Evolutionary conservation across 164 flowering plant species (phyloP), one percentile per base, ranked within the genome.

Genomic region (Vitis rupestris): DNA sequence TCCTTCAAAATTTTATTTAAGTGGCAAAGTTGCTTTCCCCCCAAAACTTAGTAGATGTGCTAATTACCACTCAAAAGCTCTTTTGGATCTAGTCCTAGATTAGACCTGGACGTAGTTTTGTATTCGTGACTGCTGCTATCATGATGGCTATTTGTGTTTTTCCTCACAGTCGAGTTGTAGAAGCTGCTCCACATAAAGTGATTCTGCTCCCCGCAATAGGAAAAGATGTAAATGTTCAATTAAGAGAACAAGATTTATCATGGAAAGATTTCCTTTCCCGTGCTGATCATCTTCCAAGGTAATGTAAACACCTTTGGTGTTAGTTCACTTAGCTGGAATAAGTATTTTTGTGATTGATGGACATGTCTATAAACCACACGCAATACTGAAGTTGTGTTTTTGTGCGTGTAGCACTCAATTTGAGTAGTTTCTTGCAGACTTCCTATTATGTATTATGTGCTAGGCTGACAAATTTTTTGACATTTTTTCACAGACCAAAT

Each of bases 161-260:
- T 49, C 67, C 50, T 75, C 74, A 80, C 86, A 96, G 99, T 65
- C 93, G 92, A 71, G 94, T 93, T 27, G 75, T 85, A 29, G 95
- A 91, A 75, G 95, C 97, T 73, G 75, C 76, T 73, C 73, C 91
- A 16, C 51, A 48, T 65, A 87, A 82, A 80, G 92, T 78, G 61
- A 82, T 96, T 64, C 97, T 93, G 66, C 72, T 93, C 58, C 97
- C 98, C 37, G 91, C 81, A 14, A 76, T 17, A 72, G 98, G 97
- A 68, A 69, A 83, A 56, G 83, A 86, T 63, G 64, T 89, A 48
- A 81, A 73, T 30, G 63, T 89, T 53, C 76, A 79, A 61, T 60
- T 96, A 69, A 83, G 98, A 79, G 82, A 83, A 50, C 86, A 88
- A 61, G 99, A 96, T 63, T 52, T 87, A 59, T 79, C 93, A 59